A percentile compares a stretch with the other conserved stretches of the same genome.
Conservation (phyloP, 2,329 filamentous ascomycete species). For the Plectosphaerella sp. region DNA sequence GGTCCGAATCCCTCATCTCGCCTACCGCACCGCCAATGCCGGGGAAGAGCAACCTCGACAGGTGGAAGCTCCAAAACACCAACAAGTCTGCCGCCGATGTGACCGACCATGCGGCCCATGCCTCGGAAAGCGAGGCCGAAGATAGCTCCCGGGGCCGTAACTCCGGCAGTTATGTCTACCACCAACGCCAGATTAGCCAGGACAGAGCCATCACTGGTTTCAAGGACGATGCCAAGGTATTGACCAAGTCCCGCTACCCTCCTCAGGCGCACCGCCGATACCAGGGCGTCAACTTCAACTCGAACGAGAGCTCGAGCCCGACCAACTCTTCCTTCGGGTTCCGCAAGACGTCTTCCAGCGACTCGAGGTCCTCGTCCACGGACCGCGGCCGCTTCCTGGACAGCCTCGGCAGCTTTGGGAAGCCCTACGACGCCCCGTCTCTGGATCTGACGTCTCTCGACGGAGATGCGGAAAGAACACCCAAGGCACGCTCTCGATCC, state of each 20-base stretch:
- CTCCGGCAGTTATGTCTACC: conserved; percentile 10
- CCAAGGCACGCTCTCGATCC: conserved; percentile 1
- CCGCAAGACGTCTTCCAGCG: background rate
- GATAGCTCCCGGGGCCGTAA: conserved; percentile 5
- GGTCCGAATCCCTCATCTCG: conserved; percentile 19
- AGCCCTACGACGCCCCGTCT: conserved; percentile 8
- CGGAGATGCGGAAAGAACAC: background rate
- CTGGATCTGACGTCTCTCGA: background rate
- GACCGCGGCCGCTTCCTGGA: conserved; percentile 1
- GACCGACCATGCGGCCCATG: background rate
- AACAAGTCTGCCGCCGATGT: background rate
- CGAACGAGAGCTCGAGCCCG: background rate
- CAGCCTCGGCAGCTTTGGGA: conserved; percentile 6
- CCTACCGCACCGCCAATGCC: conserved; percentile 21
- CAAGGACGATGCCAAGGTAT: conserved; percentile 8
- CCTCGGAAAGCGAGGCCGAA: conserved; percentile 1
- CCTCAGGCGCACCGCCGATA: conserved; percentile 9
- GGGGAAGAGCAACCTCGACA: conserved; percentile 26
- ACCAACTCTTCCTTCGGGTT: background rate
- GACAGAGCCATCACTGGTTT: conserved; percentile 10
- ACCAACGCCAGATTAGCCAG: conserved; percentile 10
- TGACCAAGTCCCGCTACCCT: conserved; percentile 11
- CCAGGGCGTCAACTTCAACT: conserved; percentile 1
- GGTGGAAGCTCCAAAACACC: conserved; percentile 15
- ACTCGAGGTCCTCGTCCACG: background rate